Percentiles rank a stretch among this genome's conserved stretches.
Conservation (phyloP, 805 yeast species). For the Ogataea populi-albae region DNA sequence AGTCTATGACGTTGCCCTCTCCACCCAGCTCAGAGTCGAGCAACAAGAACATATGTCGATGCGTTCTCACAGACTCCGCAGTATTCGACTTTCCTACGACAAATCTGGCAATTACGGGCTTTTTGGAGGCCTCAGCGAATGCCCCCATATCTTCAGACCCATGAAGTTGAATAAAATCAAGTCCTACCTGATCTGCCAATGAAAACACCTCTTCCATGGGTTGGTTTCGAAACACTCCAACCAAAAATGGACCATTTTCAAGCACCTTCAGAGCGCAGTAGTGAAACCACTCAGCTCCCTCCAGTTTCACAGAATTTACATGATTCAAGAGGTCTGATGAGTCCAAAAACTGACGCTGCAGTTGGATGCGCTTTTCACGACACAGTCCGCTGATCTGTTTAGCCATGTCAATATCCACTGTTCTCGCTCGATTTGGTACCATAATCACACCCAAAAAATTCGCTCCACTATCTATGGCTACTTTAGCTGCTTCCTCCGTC, state of each 20-base stretch:
- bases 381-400: slow-evolving; percentile 38
- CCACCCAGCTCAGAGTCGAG: slow-evolving; percentile 92
- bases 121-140: slow-evolving; percentile 34
- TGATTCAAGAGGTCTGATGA: slow-evolving; percentile 25
- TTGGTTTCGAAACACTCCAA: slow-evolving; percentile 91
- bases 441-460: slow-evolving; percentile 79
- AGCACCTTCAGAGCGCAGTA: slow-evolving; percentile 24
- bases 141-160: slow-evolving; percentile 63
- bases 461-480: slow-evolving; percentile 71
- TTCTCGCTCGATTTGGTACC: slow-evolving; percentile 79
- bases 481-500: slow-evolving; percentile 62
- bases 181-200: slow-evolving; percentile 40
- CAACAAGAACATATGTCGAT: slow-evolving; percentile 54
- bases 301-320: slow-evolving; percentile 17
- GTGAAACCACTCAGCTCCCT: slow-evolving; percentile 35
- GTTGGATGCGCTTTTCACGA: slow-evolving; percentile 21
- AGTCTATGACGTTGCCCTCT: slow-evolving; percentile 76
- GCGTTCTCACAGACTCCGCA: slow-evolving; percentile 21
- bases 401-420: slow-evolving; percentile 52
- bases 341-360: slow-evolving; percentile 22
- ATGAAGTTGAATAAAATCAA: slow-evolving; percentile 87
- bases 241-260: slow-evolving; percentile 61
- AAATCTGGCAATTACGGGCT: slow-evolving; percentile 73
- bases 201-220: slow-evolving; percentile 55
- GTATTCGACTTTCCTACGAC: slow-evolving; percentile 52